phyloP scores from a whole-genome alignment of 305 asterid genomes.

The Petunia hybrid region DNA sequence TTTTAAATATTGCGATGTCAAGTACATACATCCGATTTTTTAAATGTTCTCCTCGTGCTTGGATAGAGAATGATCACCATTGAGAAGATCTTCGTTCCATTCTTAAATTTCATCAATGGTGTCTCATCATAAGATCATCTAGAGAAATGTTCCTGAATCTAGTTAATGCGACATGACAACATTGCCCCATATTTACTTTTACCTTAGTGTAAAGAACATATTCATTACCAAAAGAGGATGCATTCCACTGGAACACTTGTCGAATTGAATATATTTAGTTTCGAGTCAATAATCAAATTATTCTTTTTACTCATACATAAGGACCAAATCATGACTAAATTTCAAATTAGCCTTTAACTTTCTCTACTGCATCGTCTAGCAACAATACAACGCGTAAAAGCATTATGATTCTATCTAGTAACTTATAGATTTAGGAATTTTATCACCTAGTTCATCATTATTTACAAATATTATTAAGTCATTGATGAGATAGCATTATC shows the following conservation, averaged over 20 bases:
- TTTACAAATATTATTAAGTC: conserved; percentile 31
- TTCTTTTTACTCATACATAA: background rate
- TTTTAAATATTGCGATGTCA: background rate
- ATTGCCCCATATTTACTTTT: conserved; percentile 22
- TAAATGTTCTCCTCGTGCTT: background rate
- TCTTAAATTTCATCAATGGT: conserved; percentile 23
- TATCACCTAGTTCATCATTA: conserved; percentile 36
- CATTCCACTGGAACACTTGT: conserved; percentile 43
- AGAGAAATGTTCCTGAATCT: conserved; percentile 44
- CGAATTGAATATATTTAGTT: background rate
- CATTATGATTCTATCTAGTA: conserved; percentile 25
- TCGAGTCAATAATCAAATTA: background rate
- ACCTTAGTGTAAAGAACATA: conserved; percentile 22
- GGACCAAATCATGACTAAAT: conserved; percentile 12
- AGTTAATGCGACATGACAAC: conserved; percentile 39
- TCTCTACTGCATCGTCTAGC: background rate
- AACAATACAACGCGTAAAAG: conserved; percentile 29
- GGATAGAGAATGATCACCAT: background rate
- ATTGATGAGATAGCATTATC: conserved; percentile 28
- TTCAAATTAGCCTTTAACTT: background rate
- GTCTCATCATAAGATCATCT: conserved; percentile 53
- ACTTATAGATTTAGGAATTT: conserved; percentile 39
- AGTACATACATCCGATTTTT: background rate
- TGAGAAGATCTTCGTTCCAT: background rate
- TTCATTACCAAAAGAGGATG: conserved; percentile 53